Conservation (phyloP, 805 yeast genomes). For the Saccharomycopsis guyanensis region DNA sequence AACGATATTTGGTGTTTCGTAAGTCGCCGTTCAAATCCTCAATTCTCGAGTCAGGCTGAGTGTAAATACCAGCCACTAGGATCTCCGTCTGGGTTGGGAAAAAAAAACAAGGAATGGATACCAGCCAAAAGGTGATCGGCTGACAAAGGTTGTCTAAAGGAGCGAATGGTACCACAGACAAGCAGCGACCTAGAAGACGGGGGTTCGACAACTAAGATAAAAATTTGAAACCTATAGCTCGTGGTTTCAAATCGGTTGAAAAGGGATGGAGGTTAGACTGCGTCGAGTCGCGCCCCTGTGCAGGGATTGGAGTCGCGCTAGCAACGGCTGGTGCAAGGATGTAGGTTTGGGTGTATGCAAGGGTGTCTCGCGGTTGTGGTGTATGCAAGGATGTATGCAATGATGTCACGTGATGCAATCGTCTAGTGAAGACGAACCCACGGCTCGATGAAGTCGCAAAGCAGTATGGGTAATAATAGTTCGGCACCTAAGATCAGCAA, state of each 20-base stretch:
- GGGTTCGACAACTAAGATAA: background rate
- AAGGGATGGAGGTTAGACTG: background rate
- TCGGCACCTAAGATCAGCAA: conserved; percentile 57
- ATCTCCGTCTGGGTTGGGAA: background rate
- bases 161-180: background rate
- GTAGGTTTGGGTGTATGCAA: too few relatives aligned
- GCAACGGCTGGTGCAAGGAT: too few relatives aligned
- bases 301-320: background rate
- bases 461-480: conserved; percentile 33
- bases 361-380: too few relatives aligned
- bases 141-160: background rate
- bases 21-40: too few relatives aligned
- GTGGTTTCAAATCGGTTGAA: background rate
- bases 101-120: background rate
- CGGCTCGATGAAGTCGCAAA: too few relatives aligned
- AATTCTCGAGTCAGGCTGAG: too few relatives aligned
- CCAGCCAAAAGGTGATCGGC: background rate
- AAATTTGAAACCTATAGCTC: background rate
- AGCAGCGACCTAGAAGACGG: background rate
- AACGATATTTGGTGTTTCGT: too few relatives aligned
- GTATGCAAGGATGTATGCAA: too few relatives aligned
- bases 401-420: too few relatives aligned
- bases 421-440: too few relatives aligned
- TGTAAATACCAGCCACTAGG: too few relatives aligned
- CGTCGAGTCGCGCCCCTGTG: background rate